Percentiles rank a stretch among this genome's conserved stretches.
These are phyloP conservation scores for Neurospora cerealis DNA, from an alignment of 495 filamentous ascomycete genomes.

Conservation along the genomic window DNA sequence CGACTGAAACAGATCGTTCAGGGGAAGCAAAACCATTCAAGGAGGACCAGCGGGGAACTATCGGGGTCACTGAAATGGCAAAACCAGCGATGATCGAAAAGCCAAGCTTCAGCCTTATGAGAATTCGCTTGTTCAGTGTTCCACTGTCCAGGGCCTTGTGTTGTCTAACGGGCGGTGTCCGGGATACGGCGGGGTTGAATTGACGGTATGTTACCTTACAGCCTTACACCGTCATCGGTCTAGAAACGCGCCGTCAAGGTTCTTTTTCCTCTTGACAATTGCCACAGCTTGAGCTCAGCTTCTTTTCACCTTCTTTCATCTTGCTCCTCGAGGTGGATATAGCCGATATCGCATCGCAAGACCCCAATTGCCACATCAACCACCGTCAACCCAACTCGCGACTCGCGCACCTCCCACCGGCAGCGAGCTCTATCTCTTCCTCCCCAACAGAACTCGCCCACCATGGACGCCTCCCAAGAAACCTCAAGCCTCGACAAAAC, in stretches of 20 bases:
- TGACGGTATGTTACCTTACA: neutral
- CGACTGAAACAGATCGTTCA: neutral
- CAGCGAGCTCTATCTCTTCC: neutral
- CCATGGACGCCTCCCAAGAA: neutral
- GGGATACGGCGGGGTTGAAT: neutral
- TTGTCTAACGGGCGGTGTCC: neutral
- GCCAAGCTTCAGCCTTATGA: neutral
- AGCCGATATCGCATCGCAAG: neutral
- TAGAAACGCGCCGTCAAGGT: neutral
- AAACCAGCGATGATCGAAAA: neutral
- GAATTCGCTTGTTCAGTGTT: neutral
- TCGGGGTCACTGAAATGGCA: neutral
- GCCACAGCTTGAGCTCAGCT: neutral
- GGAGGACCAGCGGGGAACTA: neutral
- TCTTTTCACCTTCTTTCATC: neutral
- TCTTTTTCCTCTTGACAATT: neutral
- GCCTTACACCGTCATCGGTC: neutral
- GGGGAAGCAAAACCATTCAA: neutral
- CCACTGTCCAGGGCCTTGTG: neutral
- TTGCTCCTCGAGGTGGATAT: too few relatives aligned
- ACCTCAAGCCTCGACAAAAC: constrained; percentile 34
- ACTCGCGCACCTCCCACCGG: neutral
- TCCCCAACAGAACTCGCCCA: neutral
- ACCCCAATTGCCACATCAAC: neutral
- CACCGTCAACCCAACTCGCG: neutral